A percentile compares a stretch with the other conserved stretches of the same genome.
These are phyloP conservation scores for Ramicandelaber brevisporus DNA, from an alignment of 192 early-diverging fungal genomes.

Conservation along the genomic window DNA sequence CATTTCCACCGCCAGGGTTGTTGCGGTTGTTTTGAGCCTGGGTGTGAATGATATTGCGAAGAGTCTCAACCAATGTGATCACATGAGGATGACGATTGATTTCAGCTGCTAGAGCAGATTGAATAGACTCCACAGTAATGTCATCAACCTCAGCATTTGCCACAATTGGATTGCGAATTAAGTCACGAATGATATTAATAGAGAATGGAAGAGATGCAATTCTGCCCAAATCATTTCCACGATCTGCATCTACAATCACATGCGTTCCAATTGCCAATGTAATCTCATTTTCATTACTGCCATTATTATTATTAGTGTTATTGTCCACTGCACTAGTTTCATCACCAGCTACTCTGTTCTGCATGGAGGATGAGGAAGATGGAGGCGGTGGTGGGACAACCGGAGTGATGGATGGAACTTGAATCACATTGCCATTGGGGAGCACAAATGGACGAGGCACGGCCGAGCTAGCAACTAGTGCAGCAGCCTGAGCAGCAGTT, in stretches of 20 bases:
- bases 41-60: background rate
- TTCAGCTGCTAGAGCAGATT: conserved; percentile 4
- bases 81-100: conserved; percentile 1
- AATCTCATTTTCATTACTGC: background rate
- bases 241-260: conserved; percentile 17
- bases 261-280: conserved; percentile 5
- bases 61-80: conserved; percentile 1
- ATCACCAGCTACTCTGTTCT: too few relatives aligned
- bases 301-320: too few relatives aligned
- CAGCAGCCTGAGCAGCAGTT: conserved; percentile 1
- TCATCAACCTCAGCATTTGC: conserved; percentile 2
- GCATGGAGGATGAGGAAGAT: too few relatives aligned
- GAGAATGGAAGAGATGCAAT: too few relatives aligned
- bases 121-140: background rate
- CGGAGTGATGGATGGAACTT: background rate
- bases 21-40: background rate
- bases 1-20: conserved; percentile 1
- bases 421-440: background rate
- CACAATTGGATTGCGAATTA: conserved; percentile 10
- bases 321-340: too few relatives aligned
- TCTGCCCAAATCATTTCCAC: conserved; percentile 18
- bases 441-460: background rate
- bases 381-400: background rate
- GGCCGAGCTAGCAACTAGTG: background rate
- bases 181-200: background rate